Evolutionary conservation across 192 early-diverging fungal genomes (phyloP).

Genomic region (Geranomyces variabilis): DNA sequence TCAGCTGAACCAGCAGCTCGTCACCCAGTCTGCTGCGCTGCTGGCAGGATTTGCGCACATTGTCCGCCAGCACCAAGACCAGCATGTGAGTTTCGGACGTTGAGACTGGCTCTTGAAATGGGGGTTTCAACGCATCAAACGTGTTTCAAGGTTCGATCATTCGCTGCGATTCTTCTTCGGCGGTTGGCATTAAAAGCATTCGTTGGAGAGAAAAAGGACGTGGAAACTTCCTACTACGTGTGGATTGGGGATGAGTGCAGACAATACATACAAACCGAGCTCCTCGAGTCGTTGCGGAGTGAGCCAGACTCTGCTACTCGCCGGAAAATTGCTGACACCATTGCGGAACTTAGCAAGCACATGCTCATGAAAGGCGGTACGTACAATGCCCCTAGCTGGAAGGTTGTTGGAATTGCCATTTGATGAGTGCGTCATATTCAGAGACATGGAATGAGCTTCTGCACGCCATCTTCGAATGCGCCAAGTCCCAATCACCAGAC

Average conservation of each 20-base stretch:
- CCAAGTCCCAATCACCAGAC: slow-evolving; percentile 71
- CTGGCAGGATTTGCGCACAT: slow-evolving; percentile 11
- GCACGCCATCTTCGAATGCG: slow-evolving; percentile 78
- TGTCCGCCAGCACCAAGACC: slow-evolving; percentile 6
- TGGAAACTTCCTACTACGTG: slow-evolving; percentile 71
- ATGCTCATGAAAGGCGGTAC: slow-evolving; percentile 42
- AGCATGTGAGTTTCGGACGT: neutral
- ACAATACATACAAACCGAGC: slow-evolving; percentile 70
- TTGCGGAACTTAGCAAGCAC: slow-evolving; percentile 79
- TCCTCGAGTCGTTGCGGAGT: slow-evolving; percentile 76
- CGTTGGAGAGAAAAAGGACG: slow-evolving; percentile 45
- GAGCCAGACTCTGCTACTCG: slow-evolving; percentile 76
- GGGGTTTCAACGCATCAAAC: neutral
- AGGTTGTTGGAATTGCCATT: neutral
- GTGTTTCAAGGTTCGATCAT: slow-evolving; percentile 71
- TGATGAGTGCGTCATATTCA: slow-evolving; percentile 29
- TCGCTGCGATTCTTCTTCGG: slow-evolving; percentile 71
- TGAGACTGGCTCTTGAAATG: neutral
- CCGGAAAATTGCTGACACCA: slow-evolving; percentile 93
- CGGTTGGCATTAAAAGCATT: slow-evolving; percentile 57
- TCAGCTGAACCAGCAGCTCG: slow-evolving; percentile 49
- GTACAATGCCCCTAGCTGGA: neutral
- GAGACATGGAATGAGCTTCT: slow-evolving; percentile 83
- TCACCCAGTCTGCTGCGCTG: slow-evolving; percentile 6
- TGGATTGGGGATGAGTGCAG: slow-evolving; percentile 67